A percentile compares a stretch with the other conserved stretches of the same genome.
Evolutionary conservation across 768 basidiomycete genomes (phyloP).

Genomic region (Boletales sp.): DNA sequence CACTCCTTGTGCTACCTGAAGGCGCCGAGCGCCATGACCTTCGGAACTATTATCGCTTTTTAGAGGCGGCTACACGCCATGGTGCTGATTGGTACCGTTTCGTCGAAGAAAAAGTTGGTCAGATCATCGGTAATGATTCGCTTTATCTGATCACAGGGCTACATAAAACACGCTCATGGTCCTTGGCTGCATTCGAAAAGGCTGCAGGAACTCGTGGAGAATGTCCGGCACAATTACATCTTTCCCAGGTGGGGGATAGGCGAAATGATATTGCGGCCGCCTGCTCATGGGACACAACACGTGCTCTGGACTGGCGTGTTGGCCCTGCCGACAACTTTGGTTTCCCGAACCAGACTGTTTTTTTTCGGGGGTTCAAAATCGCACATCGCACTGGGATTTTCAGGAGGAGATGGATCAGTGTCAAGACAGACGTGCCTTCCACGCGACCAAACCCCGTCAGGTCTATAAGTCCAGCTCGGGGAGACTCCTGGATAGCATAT

Average conservation of each 20-base stretch:
- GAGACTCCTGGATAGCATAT: not conserved
- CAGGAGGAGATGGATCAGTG: conserved; percentile 1
- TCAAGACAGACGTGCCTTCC: not conserved
- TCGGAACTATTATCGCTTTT: too few species aligned
- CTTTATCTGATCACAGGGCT: conserved; percentile 17
- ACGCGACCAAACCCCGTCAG: not conserved
- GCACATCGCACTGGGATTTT: not conserved
- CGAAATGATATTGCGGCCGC: not conserved
- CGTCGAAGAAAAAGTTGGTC: conserved; percentile 11
- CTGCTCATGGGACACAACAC: conserved; percentile 8
- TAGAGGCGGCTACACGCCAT: conserved; percentile 1
- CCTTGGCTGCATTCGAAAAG: not conserved
- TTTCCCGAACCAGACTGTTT: conserved; percentile 17
- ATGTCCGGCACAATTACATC: conserved; percentile 8
- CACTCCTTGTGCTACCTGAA: conserved; percentile 8
- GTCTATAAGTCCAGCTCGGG: not conserved
- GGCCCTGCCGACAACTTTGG: not conserved
- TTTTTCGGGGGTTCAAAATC: conserved; percentile 22
- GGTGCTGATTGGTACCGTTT: conserved; percentile 27
- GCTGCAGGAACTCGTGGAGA: conserved; percentile 9
- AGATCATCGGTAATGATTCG: conserved; percentile 19
- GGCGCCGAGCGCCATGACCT: too few species aligned
- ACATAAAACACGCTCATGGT: too few species aligned
- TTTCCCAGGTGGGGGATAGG: not conserved
- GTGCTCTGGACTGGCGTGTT: conserved; percentile 4